Evolutionary conservation across 1,284 basidiomycete species (phyloP).

Genomic region (Leccinum subspadiceum): DNA sequence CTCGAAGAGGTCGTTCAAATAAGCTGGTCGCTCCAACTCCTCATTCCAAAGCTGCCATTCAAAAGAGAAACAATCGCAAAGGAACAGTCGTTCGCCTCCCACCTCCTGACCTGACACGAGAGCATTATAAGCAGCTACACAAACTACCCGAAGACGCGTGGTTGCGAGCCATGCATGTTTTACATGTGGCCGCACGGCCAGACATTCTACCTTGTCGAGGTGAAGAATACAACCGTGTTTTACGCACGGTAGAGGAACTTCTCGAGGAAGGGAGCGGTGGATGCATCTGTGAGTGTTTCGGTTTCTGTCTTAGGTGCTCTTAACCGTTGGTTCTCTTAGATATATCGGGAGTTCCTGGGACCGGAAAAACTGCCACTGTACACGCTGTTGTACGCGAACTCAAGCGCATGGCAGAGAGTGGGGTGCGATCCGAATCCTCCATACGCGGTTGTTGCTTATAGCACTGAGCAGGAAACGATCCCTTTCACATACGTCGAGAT

Average conservation of each 20-base stretch:
- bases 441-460: background rate
- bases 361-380: conserved; percentile 98
- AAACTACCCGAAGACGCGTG: conserved; percentile 73
- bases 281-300: conserved; percentile 78
- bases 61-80: conserved; percentile 37
- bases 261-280: conserved; percentile 92
- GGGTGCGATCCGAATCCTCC: conserved; percentile 44
- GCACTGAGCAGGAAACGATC: conserved; percentile 68
- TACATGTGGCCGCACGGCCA: conserved; percentile 94
- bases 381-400: conserved; percentile 88
- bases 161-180: conserved; percentile 79
- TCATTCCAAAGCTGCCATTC: conserved; percentile 62
- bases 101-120: conserved; percentile 35
- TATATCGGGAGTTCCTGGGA: conserved; percentile 97
- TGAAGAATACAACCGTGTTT: conserved; percentile 79
- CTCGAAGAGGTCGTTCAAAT: conserved; percentile 30
- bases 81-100: conserved; percentile 37
- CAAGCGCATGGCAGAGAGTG: conserved; percentile 80
- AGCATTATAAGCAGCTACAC: conserved; percentile 38
- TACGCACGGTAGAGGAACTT: conserved; percentile 80
- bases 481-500: conserved; percentile 98
- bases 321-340: conserved; percentile 48
- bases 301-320: background rate
- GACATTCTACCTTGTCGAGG: conserved; percentile 90
- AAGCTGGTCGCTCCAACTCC: conserved; percentile 58